Evolutionary conservation across 2,329 filamentous ascomycete species (phyloP).

Genomic region (Ophiocordyceps camponoti-rufipedis): DNA sequence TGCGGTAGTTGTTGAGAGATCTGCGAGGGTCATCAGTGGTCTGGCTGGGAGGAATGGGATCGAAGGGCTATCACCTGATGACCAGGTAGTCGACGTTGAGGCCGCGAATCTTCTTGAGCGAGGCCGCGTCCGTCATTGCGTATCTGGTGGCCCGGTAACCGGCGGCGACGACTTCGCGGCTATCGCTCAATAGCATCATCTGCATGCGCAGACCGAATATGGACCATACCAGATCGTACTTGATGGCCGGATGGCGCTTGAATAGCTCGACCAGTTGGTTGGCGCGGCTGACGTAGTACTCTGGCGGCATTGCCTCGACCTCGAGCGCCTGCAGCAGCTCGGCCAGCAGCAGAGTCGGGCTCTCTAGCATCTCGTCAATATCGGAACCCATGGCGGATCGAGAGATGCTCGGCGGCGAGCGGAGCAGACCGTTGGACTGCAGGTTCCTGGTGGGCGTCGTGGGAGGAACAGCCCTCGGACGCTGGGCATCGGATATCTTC

Average conservation of each 20-base stretch:
- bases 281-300: constrained; percentile 87
- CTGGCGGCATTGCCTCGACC: constrained; percentile 67
- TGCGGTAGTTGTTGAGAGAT: constrained; percentile 86
- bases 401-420: constrained; percentile 39
- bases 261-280: constrained; percentile 95
- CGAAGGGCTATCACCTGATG: constrained; percentile 25
- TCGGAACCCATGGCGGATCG: constrained; percentile 41
- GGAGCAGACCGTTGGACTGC: constrained; percentile 24
- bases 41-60: too few relatives aligned
- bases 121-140: constrained; percentile 80
- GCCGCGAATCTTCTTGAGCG: constrained; percentile 69
- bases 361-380: constrained; percentile 55
- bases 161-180: constrained; percentile 84
- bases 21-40: constrained; percentile 14
- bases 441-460: constrained; percentile 33
- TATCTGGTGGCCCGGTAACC: constrained; percentile 89
- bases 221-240: constrained; percentile 93
- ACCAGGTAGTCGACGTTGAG: constrained; percentile 88
- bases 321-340: constrained; percentile 86
- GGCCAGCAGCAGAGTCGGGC: constrained; percentile 76
- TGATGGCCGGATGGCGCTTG: constrained; percentile 77
- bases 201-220: constrained; percentile 89
- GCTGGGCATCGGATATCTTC: constrained; percentile 41
- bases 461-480: constrained; percentile 25
- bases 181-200: constrained; percentile 89